Conservation (phyloP, 805 yeast genomes). For the Tetrapisispora namnaoensis region DNA sequence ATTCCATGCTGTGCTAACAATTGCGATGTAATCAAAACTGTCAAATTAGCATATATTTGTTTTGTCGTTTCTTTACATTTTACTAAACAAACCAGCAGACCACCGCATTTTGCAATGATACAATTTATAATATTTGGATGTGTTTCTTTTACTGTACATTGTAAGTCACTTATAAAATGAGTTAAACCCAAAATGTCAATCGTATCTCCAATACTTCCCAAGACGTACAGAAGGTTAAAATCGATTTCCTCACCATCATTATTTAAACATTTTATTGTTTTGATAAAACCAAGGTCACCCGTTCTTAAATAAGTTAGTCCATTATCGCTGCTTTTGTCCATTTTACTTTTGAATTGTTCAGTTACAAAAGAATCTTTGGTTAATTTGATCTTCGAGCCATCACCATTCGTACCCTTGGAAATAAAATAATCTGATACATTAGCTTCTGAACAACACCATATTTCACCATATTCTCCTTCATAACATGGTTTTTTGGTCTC, state of each 20-base stretch:
- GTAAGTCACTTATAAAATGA: slow-evolving; percentile 84
- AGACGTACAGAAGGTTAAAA: slow-evolving; percentile 71
- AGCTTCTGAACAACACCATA: slow-evolving; percentile 91
- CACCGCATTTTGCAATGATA: slow-evolving; percentile 74
- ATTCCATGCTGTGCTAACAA: slow-evolving; percentile 74
- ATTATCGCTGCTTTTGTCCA: slow-evolving; percentile 51
- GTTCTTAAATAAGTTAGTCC: slow-evolving; percentile 68
- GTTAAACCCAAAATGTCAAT: slow-evolving; percentile 86
- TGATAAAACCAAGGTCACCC: slow-evolving; percentile 90
- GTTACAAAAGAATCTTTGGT: slow-evolving; percentile 42
- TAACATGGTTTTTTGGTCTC: slow-evolving; percentile 72
- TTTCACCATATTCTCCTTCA: slow-evolving; percentile 91
- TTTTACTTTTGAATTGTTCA: slow-evolving; percentile 52
- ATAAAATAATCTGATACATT: slow-evolving; percentile 54
- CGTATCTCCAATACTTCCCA: slow-evolving; percentile 79
- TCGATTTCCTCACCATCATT: slow-evolving; percentile 31
- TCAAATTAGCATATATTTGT: slow-evolving; percentile 51
- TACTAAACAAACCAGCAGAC: slow-evolving; percentile 63
- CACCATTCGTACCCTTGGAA: slow-evolving; percentile 23
- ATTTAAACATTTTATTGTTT: slow-evolving; percentile 47
- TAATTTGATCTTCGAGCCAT: slow-evolving; percentile 25
- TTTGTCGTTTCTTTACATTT: slow-evolving; percentile 45
- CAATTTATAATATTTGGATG: slow-evolving; percentile 38
- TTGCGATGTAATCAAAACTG: slow-evolving; percentile 73
- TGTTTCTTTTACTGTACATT: slow-evolving; percentile 47